phyloP scores from a whole-genome alignment of 1,284 basidiomycete genomes.

The Schizophyllum commune region DNA sequence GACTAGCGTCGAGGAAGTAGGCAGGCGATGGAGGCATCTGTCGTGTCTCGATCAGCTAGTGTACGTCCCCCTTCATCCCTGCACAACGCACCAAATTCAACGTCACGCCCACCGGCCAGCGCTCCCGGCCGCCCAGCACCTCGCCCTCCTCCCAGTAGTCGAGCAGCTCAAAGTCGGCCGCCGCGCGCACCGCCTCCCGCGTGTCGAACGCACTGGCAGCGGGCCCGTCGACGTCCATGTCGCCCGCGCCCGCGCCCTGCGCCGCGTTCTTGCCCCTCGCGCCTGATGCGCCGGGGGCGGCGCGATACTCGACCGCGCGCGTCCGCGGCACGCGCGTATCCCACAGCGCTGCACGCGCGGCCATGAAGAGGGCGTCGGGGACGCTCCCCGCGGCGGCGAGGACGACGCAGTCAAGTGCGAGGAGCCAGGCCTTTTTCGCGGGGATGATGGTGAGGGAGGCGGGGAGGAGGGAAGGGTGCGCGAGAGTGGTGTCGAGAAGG shows the following conservation, averaged over 20 bases:
- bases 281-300: slow-evolving; percentile 12
- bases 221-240: slow-evolving; percentile 44
- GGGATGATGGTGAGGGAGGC: slow-evolving; percentile 51
- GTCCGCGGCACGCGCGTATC: slow-evolving; percentile 75
- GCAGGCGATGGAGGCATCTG: slow-evolving; percentile 20
- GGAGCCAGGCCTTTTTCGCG: slow-evolving; percentile 58
- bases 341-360: slow-evolving; percentile 67
- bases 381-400: slow-evolving; percentile 67
- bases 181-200: slow-evolving; percentile 31
- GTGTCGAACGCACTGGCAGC: slow-evolving; percentile 54
- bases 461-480: slow-evolving; percentile 55
- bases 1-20: slow-evolving; percentile 58
- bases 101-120: slow-evolving; percentile 70
- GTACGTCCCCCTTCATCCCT: slow-evolving; percentile 35
- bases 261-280: slow-evolving; percentile 10
- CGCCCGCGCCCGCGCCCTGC: slow-evolving; percentile 19
- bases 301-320: slow-evolving; percentile 52
- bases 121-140: slow-evolving; percentile 44
- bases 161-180: slow-evolving; percentile 72
- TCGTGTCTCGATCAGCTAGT: slow-evolving; percentile 4
- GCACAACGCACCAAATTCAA: slow-evolving; percentile 56
- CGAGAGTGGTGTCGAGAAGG: slow-evolving; percentile 49
- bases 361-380: slow-evolving; percentile 70
- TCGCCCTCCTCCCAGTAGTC: slow-evolving; percentile 84
- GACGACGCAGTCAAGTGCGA: slow-evolving; percentile 62